These are phyloP conservation scores for Chenopodium quinoa DNA, from an alignment of 148 eudicot species.

Conservation along the genomic window DNA sequence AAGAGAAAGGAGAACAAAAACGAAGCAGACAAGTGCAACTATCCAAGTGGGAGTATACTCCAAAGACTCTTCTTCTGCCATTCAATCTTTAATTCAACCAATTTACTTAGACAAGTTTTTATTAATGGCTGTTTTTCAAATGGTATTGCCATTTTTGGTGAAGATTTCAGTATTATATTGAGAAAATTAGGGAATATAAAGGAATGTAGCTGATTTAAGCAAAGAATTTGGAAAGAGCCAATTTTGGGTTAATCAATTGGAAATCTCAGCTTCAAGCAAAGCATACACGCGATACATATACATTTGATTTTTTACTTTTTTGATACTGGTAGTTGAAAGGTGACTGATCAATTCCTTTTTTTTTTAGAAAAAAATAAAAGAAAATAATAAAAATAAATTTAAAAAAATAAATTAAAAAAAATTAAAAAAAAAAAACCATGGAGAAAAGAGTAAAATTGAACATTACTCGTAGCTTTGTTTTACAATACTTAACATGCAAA, in stretches of 20 bases:
- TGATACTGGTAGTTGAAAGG: no score
- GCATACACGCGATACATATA: neutral
- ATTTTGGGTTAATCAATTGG: no score
- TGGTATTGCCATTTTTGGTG: constrained; percentile 14
- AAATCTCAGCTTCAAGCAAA: constrained; percentile 1
- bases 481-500: no score
- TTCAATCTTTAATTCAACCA: neutral
- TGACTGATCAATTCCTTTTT: no score
- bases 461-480: no score
- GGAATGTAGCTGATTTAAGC: neutral
- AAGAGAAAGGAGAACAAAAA: constrained; percentile 70
- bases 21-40: constrained; percentile 54
- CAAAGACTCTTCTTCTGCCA: constrained; percentile 61
- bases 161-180: neutral
- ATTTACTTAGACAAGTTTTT: neutral
- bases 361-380: no score
- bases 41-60: constrained; percentile 77
- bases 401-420: no score
- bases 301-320: neutral
- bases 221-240: constrained; percentile 14
- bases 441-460: no score
- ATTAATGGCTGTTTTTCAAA: neutral
- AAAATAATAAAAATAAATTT: no score
- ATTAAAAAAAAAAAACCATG: no score
- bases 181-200: neutral